These are phyloP conservation scores for Zymoseptoria pseudotritici DNA, from an alignment of 2,329 filamentous ascomycete species.

Conservation along the genomic window DNA sequence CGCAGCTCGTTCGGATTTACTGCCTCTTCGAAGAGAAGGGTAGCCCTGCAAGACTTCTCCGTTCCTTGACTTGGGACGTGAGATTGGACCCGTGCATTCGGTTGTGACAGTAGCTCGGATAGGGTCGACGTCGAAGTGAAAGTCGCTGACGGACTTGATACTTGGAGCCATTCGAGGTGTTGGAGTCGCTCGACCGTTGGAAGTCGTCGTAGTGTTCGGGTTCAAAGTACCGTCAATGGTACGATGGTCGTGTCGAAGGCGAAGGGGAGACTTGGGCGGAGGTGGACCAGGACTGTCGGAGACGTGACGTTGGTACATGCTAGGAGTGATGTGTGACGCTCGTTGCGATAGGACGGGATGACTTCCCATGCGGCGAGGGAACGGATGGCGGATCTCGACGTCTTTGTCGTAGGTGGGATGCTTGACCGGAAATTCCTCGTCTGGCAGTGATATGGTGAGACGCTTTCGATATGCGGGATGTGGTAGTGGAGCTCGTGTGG, in stretches of 20 bases:
- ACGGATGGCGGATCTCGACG: constrained; percentile 25
- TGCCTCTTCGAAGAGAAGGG: constrained; percentile 12
- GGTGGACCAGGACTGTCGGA: constrained; percentile 28
- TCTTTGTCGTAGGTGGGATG: constrained; percentile 20
- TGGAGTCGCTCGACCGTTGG: constrained; percentile 14
- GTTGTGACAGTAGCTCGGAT: constrained; percentile 26
- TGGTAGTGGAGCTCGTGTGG: constrained; percentile 15
- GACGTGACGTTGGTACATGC: constrained; percentile 20
- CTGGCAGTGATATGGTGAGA: constrained; percentile 20
- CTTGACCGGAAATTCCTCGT: constrained; percentile 25
- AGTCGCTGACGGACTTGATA: constrained; percentile 23
- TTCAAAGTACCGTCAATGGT: constrained; percentile 17
- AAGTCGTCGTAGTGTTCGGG: constrained; percentile 12
- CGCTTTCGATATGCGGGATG: constrained; percentile 11
- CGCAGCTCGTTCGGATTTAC: constrained; percentile 19
- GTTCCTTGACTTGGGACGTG: constrained; percentile 22
- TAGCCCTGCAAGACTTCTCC: constrained; percentile 14
- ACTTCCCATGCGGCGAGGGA: constrained; percentile 25
- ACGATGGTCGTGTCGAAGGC: constrained; percentile 20
- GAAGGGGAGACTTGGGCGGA: constrained; percentile 28
- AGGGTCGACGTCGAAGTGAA: constrained; percentile 17
- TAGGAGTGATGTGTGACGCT: constrained; percentile 25
- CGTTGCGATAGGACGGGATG: constrained; percentile 26
- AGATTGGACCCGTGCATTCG: constrained; percentile 29
- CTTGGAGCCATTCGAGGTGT: constrained; percentile 24